A percentile compares a stretch with the other conserved stretches of the same genome.
These are phyloP conservation scores for Massospora cicadina DNA, from an alignment of 371 early-diverging fungal genomes.

Conservation along the genomic window DNA sequence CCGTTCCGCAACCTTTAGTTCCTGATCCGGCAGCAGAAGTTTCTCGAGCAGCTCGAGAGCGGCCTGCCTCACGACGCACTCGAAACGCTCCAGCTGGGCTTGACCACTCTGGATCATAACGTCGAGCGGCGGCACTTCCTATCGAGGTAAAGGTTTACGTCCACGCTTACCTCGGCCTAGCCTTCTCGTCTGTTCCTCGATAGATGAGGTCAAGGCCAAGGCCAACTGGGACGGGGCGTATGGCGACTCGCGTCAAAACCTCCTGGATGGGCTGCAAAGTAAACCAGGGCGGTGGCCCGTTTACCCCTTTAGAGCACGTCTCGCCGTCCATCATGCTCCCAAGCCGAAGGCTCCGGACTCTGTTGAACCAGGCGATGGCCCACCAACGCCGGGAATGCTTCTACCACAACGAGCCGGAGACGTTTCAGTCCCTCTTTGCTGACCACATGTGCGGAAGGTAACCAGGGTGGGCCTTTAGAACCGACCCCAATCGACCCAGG, in stretches of 20 bases:
- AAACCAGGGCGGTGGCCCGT: too few relatives aligned
- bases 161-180: conserved; percentile 14
- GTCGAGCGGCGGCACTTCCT: conserved; percentile 31
- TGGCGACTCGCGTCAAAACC: conserved; percentile 44
- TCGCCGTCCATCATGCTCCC: conserved; percentile 77
- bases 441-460: conserved; percentile 66
- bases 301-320: conserved; percentile 32
- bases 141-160: conserved; percentile 16
- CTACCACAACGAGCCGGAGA: conserved; percentile 55
- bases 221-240: conserved; percentile 63
- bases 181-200: conserved; percentile 39
- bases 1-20: conserved; percentile 20
- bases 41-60: conserved; percentile 53
- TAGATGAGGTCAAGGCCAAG: conserved; percentile 34
- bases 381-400: conserved; percentile 59
- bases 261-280: conserved; percentile 49
- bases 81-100: conserved; percentile 43
- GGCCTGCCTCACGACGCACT: conserved; percentile 41
- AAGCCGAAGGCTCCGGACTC: conserved; percentile 46
- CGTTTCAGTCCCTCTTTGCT: conserved; percentile 35
- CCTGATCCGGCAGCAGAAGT: conserved; percentile 62
- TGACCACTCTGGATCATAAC: conserved; percentile 46
- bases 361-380: conserved; percentile 64
- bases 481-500: conserved; percentile 14
- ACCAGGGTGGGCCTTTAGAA: background rate